phyloP scores from a whole-genome alignment of 2,329 filamentous ascomycete species.

The Penicillium sp. region DNA sequence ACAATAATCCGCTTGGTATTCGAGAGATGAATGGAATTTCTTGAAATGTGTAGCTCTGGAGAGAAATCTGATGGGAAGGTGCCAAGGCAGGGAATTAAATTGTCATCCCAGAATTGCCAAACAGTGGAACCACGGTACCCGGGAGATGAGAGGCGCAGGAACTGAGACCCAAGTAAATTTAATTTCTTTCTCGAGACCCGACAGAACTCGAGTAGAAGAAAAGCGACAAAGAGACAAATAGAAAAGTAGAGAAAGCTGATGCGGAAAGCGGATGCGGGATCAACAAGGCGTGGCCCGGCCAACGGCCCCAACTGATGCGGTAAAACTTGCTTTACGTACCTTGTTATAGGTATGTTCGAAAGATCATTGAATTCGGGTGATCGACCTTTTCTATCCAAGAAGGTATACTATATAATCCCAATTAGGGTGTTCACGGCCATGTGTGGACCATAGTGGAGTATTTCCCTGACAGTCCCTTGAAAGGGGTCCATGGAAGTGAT shows the following conservation, averaged over 20 bases:
- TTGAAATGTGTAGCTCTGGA: neutral
- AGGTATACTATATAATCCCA: too few relatives aligned
- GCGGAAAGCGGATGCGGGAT: conserved; percentile 1
- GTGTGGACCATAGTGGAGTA: neutral
- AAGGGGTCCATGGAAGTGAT: neutral
- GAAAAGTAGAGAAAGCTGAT: neutral
- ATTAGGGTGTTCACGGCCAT: neutral
- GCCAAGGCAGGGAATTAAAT: neutral
- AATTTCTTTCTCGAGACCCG: neutral
- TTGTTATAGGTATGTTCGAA: too few relatives aligned
- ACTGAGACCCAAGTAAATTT: neutral
- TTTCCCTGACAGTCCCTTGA: too few relatives aligned
- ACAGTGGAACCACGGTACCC: neutral
- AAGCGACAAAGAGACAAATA: neutral
- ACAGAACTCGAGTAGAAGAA: neutral
- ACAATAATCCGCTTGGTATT: neutral
- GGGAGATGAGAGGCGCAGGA: neutral
- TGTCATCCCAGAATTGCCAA: neutral
- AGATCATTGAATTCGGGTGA: too few relatives aligned
- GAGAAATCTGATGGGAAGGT: conserved; percentile 1
- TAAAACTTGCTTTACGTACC: too few relatives aligned
- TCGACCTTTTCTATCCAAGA: too few relatives aligned
- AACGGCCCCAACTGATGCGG: conserved; percentile 4
- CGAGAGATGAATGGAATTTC: neutral
- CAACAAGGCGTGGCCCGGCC: conserved; percentile 19